phyloP scores from a whole-genome alignment of 192 early-diverging fungal genomes.

The Podila horticola region DNA sequence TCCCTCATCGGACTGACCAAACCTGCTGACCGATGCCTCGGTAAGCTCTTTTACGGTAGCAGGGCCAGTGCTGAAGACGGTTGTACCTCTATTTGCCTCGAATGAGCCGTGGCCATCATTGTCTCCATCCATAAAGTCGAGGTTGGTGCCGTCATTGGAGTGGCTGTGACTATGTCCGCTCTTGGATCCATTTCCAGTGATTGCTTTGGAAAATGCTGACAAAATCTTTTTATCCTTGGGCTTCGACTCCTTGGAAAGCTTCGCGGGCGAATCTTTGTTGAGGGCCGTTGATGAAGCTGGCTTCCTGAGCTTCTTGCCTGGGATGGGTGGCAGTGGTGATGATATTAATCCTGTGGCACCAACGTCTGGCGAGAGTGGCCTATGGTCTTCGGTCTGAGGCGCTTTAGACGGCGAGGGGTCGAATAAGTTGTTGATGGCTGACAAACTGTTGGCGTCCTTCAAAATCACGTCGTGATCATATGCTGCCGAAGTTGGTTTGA shows the following conservation, averaged over 20 bases:
- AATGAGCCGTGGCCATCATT: background rate
- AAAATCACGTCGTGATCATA: conserved; percentile 1
- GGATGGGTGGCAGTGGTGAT: background rate
- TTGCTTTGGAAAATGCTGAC: conserved; percentile 31
- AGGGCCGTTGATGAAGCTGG: background rate
- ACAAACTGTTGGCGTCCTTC: background rate
- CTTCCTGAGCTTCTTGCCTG: background rate
- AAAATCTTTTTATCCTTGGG: conserved; percentile 18
- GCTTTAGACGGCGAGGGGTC: background rate
- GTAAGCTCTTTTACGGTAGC: conserved; percentile 29
- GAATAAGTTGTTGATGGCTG: background rate
- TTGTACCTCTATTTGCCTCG: background rate
- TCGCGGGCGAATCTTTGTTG: background rate
- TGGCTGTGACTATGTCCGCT: conserved; percentile 7
- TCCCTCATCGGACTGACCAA: conserved; percentile 1
- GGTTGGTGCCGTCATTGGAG: conserved; percentile 7
- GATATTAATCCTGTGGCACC: background rate
- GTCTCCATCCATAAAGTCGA: conserved; percentile 12
- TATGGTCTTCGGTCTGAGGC: background rate
- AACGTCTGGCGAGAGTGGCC: background rate
- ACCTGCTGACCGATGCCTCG: background rate
- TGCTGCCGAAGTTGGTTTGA: background rate
- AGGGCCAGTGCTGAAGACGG: background rate
- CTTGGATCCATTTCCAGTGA: conserved; percentile 15
- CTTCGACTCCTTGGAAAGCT: conserved; percentile 9